Evolutionary conservation across 495 filamentous ascomycete species (phyloP), one percentile per base, ranked within the genome.

Genomic region (Cercophora newfieldiana): DNA sequence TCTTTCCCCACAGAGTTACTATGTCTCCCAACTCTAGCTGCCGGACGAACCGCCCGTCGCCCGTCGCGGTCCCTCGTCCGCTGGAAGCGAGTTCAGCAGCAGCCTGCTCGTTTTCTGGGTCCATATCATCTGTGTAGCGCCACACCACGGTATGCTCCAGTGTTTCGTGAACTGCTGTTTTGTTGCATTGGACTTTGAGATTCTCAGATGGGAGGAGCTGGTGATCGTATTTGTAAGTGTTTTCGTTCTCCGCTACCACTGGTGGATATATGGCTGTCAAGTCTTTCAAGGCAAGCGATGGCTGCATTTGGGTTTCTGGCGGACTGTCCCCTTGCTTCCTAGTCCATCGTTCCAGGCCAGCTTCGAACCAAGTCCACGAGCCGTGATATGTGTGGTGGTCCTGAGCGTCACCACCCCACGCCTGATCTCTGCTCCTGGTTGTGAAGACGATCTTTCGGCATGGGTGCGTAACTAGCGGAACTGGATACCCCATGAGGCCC

Each of bases 351-450:
- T 86, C 83, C 19, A 84, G 66, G 0, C 88, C 87, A 3, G 79
- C 83, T 51, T 91, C 89, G 68, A 92, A 92, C 90, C 90, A 93
- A 0, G 89, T 91, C 72, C 76, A 90, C 0, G 88, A 88, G 16
- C 69, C 75, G 4, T 75, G 63, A 68, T 85, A 91, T n/a, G 81
- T 85, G 48, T 82, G 75, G 5, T 76, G 71, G 31, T 78, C 66
- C 1, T 56, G 22, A 4, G 26, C 19, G 0, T 74, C 68, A 4
- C 79, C 75, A 49, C 81, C 81, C 78, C 80, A 89, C 2, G 90
- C 91, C 70, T 94, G 91, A 67, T 93, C 91, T 54, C 83, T 82
- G 54, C 85, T 87, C 2, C 73, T 72, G 56, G 90, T 84, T 1
- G 79, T 85, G 65, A 93, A 93, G 3, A 89, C 78, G n/a, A 94